Evolutionary conservation across 345 rosid species (phyloP), one percentile per base, ranked within the genome.

Genomic region (Passiflora organensis): DNA sequence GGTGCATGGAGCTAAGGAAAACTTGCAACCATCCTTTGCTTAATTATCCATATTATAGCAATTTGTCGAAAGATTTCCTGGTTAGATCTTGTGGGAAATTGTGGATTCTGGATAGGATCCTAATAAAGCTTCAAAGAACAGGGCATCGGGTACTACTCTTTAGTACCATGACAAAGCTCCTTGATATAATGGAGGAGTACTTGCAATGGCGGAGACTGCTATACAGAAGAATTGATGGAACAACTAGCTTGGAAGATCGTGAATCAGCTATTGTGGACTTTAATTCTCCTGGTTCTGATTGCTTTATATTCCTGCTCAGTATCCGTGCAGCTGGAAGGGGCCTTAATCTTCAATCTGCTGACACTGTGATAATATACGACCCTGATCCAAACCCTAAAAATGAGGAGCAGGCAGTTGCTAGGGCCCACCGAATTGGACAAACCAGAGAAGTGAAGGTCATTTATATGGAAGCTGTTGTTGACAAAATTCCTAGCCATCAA

Each of bases 341-440:
- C 75, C 99, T 94, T 70, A 94, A 94, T 82, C 97, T 94, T 72
- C 99, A 94, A 63, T 76, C 97, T 65, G 99, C 99, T 34, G 99
- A 94, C 70, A 94, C 99, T 9, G 99, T 94, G 58, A 75, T 94
- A 65, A 94, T 94, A 62, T 94, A 94, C 66, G 99, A 94, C 82
- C 99, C 99, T 46, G 99, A 94, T 78, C 97, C 99, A 44, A 94
- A 94, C 73, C 99, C 99, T 12, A 94, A 94, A 72, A 94, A 94
- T 74, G 99, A 94, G 81, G 99, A 94, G 65, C 99, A 94, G 68
- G 99, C 99, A 53, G 97, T 94, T 73, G 99, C 99, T 24, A 94
- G 99, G 72, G 99, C 99, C 56, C 99, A 94, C 64, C 94, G 99
- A 64, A 94, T 89, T 72, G 99, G 99, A 64, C 99, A 94, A 73